Conservation (phyloP, 345 rosid genomes). For the Nasturtium officinale region DNA sequence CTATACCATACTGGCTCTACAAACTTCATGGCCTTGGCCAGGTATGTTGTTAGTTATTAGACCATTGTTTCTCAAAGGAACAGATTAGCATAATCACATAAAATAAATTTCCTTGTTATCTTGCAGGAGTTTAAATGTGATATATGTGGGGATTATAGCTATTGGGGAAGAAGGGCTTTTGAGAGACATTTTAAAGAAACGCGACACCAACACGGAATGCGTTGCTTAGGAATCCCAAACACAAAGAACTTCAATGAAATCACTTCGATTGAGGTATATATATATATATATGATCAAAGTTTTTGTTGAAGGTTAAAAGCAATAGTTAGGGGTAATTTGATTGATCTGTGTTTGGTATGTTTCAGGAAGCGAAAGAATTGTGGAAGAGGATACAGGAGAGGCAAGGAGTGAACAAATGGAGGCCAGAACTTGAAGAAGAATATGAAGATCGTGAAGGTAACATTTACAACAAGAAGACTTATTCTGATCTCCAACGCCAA, state of each 20-base stretch:
- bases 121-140: constrained; percentile 91
- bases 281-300: constrained; percentile 25
- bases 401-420: constrained; percentile 94
- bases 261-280: constrained; percentile 75
- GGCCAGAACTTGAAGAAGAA: constrained; percentile 98
- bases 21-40: constrained; percentile 99
- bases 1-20: constrained; percentile 99
- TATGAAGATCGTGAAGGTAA: constrained; percentile 99
- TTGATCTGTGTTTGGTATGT: constrained; percentile 5
- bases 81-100: not conserved
- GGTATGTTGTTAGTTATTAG: constrained; percentile 46
- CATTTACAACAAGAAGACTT: constrained; percentile 98
- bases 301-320: not conserved
- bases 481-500: constrained; percentile 93
- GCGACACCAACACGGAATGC: constrained; percentile 99
- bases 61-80: not conserved
- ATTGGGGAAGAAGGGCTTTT: constrained; percentile 97
- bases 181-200: constrained; percentile 98
- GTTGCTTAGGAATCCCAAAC: constrained; percentile 96
- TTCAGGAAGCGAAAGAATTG: constrained; percentile 91
- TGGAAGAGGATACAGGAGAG: constrained; percentile 91
- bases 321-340: constrained; percentile 2
- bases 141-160: constrained; percentile 93
- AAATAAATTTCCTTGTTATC: not conserved
- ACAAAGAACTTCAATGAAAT: constrained; percentile 98